Conservation (phyloP, 306 rosid genomes). For the Fagus sylvatica region DNA sequence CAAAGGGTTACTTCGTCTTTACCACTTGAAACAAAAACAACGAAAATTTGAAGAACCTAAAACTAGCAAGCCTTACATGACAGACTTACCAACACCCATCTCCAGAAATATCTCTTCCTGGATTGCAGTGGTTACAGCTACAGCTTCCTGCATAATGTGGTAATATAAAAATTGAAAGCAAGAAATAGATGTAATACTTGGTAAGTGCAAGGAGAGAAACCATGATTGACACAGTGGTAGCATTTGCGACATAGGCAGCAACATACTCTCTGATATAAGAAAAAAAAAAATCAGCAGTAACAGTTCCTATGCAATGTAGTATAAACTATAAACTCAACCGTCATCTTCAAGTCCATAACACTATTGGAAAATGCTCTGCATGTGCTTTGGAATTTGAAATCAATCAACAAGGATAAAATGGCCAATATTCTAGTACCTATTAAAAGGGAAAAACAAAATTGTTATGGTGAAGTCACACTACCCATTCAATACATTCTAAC, state of each 20-base stretch:
- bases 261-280: not conserved
- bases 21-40: not conserved
- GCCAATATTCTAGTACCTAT: not conserved
- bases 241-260: not conserved
- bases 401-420: too few species aligned
- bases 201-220: not conserved
- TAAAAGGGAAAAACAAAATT: not conserved
- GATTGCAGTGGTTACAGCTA: slow-evolving; percentile 79
- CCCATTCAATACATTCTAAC: not conserved
- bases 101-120: slow-evolving; percentile 83
- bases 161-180: slow-evolving; percentile 15
- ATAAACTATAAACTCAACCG: not conserved
- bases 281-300: not conserved
- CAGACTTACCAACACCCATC: slow-evolving; percentile 76
- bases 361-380: not conserved
- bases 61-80: slow-evolving; percentile 2
- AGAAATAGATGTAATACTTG: not conserved
- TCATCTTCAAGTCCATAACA: not conserved
- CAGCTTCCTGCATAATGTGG: slow-evolving; percentile 70
- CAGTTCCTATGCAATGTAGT: not conserved
- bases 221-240: not conserved
- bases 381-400: too few species aligned
- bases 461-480: too few species aligned
- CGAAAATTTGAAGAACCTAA: slow-evolving; percentile 3
- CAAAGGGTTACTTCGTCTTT: not conserved